Evolutionary conservation across 306 rosid genomes (phyloP).

Genomic region (Inga laurina): DNA sequence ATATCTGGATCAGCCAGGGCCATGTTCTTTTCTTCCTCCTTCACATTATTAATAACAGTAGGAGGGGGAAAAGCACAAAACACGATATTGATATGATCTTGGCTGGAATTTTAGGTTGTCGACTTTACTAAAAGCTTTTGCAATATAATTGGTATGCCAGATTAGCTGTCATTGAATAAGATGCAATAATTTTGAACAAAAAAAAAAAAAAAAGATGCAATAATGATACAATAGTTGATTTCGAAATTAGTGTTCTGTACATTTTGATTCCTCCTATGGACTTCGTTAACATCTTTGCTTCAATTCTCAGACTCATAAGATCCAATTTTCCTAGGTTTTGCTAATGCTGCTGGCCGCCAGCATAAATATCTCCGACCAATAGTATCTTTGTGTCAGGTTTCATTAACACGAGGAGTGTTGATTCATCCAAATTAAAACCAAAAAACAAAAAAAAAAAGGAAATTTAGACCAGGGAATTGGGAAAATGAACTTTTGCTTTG

Average conservation of each 20-base stretch:
- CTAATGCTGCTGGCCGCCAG: background rate
- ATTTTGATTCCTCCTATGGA: background rate
- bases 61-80: background rate
- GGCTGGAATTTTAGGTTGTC: background rate
- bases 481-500: background rate
- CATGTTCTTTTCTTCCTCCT: background rate
- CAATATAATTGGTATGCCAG: background rate
- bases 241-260: background rate
- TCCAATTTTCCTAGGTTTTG: background rate
- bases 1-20: background rate
- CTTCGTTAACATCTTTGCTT: background rate
- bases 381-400: background rate
- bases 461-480: background rate
- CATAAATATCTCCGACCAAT: background rate
- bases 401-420: background rate
- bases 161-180: background rate
- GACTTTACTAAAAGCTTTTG: background rate
- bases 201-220: too few relatives aligned
- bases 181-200: background rate
- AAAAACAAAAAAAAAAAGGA: background rate
- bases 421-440: background rate
- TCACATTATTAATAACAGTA: background rate
- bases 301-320: background rate
- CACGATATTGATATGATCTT: background rate
- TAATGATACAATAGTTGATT: background rate